Conservation (phyloP, 345 rosid genomes). For the Salix exigua region DNA sequence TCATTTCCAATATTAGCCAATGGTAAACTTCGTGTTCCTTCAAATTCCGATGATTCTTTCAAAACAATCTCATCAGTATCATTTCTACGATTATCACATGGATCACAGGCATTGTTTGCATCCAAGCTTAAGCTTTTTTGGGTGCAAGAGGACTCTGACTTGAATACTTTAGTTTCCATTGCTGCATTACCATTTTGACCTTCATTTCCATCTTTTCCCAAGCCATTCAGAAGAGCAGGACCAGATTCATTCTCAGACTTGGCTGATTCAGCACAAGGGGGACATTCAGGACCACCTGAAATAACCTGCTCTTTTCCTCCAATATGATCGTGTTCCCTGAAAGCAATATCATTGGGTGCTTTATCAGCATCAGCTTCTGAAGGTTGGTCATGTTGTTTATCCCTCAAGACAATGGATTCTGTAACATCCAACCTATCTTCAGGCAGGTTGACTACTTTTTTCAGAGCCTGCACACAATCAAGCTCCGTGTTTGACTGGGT, state of each 20-base stretch:
- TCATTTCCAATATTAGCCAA: conserved; percentile 42
- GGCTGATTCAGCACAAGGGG: conserved; percentile 32
- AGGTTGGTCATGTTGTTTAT: conserved; percentile 27
- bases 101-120: conserved; percentile 49
- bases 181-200: conserved; percentile 34
- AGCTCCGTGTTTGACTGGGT: conserved; percentile 40
- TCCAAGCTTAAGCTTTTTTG: conserved; percentile 45
- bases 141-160: conserved; percentile 65
- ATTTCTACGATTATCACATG: conserved; percentile 34
- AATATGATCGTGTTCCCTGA: conserved; percentile 35
- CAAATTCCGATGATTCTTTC: conserved; percentile 39
- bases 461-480: conserved; percentile 41
- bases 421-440: conserved; percentile 38
- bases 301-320: conserved; percentile 37
- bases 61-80: conserved; percentile 35
- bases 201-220: conserved; percentile 41
- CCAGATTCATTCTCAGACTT: conserved; percentile 36
- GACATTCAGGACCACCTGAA: conserved; percentile 40
- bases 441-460: conserved; percentile 32
- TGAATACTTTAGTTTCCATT: conserved; percentile 44
- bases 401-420: conserved; percentile 32
- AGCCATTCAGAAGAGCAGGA: conserved; percentile 39
- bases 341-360: conserved; percentile 32
- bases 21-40: conserved; percentile 35
- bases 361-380: conserved; percentile 31